Conservation (phyloP, 768 basidiomycete species). For the Pleurotus tuber-regium region DNA sequence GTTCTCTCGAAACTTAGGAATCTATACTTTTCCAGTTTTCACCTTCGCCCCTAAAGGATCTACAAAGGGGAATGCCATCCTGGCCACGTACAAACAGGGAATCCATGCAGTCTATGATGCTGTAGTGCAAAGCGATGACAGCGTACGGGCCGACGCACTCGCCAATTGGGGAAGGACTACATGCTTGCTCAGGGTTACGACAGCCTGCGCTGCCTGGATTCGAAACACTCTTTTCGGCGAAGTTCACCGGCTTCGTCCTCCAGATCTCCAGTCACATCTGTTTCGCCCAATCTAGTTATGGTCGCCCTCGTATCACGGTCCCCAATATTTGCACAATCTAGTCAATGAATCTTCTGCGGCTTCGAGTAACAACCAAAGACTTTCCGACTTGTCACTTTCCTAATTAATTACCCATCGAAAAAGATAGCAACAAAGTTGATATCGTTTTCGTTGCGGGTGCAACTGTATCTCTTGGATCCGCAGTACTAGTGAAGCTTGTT, state of each 20-base stretch:
- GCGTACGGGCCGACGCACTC: conserved; percentile 10
- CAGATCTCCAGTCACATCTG: conserved; percentile 17
- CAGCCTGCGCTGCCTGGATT: conserved; percentile 25
- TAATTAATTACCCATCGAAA: no score
- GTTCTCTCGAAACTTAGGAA: no score
- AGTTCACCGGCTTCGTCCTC: conserved; percentile 6
- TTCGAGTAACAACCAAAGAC: not conserved
- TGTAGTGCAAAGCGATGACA: conserved; percentile 6
- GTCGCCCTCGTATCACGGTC: conserved; percentile 4
- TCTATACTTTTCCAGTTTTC: no score
- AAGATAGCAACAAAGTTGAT: not conserved
- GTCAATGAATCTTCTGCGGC: conserved; percentile 18
- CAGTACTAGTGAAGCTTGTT: conserved; percentile 23
- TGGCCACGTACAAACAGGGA: conserved; percentile 33
- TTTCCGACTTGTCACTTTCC: not conserved
- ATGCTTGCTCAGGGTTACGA: conserved; percentile 32
- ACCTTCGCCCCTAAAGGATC: conserved; percentile 31
- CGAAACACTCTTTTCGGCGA: conserved; percentile 19
- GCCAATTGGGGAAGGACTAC: conserved; percentile 21
- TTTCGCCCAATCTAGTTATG: conserved; percentile 18
- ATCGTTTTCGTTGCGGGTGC: conserved; percentile 24
- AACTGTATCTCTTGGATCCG: conserved; percentile 24
- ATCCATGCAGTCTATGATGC: conserved; percentile 33
- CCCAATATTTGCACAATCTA: not conserved
- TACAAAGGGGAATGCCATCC: conserved; percentile 30